Evolutionary conservation across 2,329 filamentous ascomycete genomes (phyloP).

Genomic region (Emergomyces africanus): DNA sequence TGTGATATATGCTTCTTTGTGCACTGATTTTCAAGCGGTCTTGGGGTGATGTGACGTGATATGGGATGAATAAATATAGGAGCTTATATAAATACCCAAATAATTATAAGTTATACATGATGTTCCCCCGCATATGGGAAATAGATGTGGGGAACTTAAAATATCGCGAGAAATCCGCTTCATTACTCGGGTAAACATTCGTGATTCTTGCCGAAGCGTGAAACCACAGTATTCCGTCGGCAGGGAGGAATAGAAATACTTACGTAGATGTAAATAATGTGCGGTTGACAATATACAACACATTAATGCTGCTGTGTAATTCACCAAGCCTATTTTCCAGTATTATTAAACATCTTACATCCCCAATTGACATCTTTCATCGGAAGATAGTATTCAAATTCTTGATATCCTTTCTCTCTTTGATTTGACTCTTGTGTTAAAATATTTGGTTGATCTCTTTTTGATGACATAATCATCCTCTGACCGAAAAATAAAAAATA

Average conservation of each 20-base stretch:
- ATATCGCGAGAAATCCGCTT: neutral
- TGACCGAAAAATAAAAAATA: neutral
- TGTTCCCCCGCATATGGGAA: neutral
- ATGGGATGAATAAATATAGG: neutral
- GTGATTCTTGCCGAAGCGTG: neutral
- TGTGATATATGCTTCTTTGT: neutral
- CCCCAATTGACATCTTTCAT: neutral
- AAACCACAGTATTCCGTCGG: neutral
- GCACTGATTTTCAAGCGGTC: neutral
- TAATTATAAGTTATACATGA: neutral
- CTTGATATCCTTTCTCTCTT: neutral
- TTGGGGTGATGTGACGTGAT: neutral
- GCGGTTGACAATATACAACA: neutral
- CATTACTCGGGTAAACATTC: neutral
- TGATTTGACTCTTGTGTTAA: neutral
- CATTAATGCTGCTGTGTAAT: neutral
- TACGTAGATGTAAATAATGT: neutral
- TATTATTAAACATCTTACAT: neutral
- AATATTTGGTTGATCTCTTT: neutral
- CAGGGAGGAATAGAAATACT: neutral
- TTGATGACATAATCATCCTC: slow-evolving; percentile 1
- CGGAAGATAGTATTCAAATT: neutral
- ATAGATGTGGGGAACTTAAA: neutral
- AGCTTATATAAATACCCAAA: neutral
- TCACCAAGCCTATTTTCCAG: neutral